Base-by-base conservation (phyloP, 208 protist species). In the Acanthamoeba quina region DNA sequence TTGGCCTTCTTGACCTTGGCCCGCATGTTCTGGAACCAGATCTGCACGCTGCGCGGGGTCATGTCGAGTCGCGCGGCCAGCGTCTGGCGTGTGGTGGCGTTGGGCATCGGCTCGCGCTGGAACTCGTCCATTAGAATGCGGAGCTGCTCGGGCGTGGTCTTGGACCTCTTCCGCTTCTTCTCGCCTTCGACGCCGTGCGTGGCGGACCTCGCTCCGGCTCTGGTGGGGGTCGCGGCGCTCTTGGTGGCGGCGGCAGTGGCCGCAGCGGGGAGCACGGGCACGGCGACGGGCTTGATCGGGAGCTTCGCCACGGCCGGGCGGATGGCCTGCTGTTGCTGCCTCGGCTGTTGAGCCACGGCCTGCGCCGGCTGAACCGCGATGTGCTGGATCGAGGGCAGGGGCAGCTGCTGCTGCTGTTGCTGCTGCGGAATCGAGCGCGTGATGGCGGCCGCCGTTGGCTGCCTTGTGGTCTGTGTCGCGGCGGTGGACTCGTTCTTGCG, bases 11-110 rank as follows among this genome's bases (percentile, higher is more conserved):
- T 86, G 49, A 86, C 78, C 78, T 86, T 86, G 78, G 78, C 78
- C 78, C 78, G 26, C 78, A 86, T 86, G 52, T 86, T 86, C 78
- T 86, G 78, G 78, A 86, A 86, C 78, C 78, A 86, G 29, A 86
- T 62, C 34, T 86, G 78, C 21, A 86, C 78, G 78, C 49, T 64
- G 41, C 78, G 78, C 52, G 78, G 78, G 17, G 78, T 86, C 78
- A 86, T 86, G 78, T 44, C 78, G 29, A 86, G 78, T 2, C 49
- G 78, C 13, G 78, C 34, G 24, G 78, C 78, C 41, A 86, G 31
- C 9, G 78, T 64, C 78, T 86, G 78, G 41, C 78, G 78, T 17
- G 78, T 86, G 78, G 41, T 86, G 47, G 78, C 78, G 52, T 86
- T 86, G 29, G 78, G 78, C 78, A 86, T 86, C 26, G 78, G 78